phyloP scores from a whole-genome alignment of 495 filamentous ascomycete species.

The Penicillium manginii region DNA sequence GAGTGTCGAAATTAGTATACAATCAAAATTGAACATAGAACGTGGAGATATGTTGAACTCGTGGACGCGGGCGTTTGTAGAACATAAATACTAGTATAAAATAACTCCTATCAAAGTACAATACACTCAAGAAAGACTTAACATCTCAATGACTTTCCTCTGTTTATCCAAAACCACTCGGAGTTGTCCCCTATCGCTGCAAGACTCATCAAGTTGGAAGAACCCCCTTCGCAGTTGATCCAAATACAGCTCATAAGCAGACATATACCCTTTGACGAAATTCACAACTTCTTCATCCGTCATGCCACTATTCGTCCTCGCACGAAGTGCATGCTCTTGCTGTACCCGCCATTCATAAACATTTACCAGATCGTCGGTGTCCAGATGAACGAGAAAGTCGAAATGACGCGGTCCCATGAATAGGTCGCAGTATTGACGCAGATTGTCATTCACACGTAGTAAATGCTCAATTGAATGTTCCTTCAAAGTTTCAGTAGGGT shows the following conservation, averaged over 20 bases:
- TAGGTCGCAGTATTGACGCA: conserved; percentile 19
- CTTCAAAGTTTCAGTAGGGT: conserved; percentile 15
- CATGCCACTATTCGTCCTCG: conserved; percentile 9
- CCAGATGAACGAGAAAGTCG: conserved; percentile 21
- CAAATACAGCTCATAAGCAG: conserved; percentile 25
- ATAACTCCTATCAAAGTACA: too few relatives aligned
- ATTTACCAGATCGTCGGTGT: conserved; percentile 21
- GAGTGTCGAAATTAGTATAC: too few relatives aligned
- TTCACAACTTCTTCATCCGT: conserved; percentile 18
- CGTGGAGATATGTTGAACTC: too few relatives aligned
- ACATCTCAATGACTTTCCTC: conserved; percentile 9
- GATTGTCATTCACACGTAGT: conserved; percentile 9
- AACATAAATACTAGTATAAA: too few relatives aligned
- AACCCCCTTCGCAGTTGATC: conserved; percentile 13
- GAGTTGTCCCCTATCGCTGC: conserved; percentile 11
- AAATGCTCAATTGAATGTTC: conserved; percentile 21
- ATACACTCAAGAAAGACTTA: background rate
- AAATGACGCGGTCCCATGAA: conserved; percentile 24
- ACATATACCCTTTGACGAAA: conserved; percentile 24
- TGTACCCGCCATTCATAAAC: conserved; percentile 23
- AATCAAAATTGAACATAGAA: too few relatives aligned
- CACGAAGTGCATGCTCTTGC: conserved; percentile 21
- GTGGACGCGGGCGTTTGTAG: too few relatives aligned
- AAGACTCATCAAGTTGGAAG: background rate
- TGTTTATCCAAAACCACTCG: conserved; percentile 16